Percentiles rank a stretch among this genome's conserved stretches.
These are phyloP conservation scores for Aspergillus hancockii DNA, from an alignment of 495 filamentous ascomycete species.

Conservation along the genomic window DNA sequence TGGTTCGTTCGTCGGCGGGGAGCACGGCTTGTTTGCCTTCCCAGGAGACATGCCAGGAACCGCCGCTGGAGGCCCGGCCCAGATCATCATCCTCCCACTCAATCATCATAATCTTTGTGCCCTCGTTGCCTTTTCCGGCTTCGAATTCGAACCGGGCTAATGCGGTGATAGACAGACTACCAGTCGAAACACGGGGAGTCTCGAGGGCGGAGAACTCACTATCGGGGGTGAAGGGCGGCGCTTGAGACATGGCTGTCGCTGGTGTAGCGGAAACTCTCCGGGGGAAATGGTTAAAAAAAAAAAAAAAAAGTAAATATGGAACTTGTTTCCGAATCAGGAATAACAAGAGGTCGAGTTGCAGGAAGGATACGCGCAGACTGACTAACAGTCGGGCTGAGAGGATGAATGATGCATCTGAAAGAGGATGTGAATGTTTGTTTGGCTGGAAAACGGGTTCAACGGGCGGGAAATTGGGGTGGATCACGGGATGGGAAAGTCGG, in stretches of 20 bases:
- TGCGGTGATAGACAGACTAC: constrained; percentile 45
- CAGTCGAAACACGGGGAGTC: constrained; percentile 26
- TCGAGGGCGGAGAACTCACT: constrained; percentile 37
- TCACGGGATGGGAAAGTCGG: constrained; percentile 14
- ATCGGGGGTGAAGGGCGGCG: constrained; percentile 35
- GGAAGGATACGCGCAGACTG: neutral
- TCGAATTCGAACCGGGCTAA: constrained; percentile 87
- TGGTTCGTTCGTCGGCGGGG: constrained; percentile 60
- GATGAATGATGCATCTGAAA: constrained; percentile 15
- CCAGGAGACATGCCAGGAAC: constrained; percentile 74
- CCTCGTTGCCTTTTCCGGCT: constrained; percentile 71
- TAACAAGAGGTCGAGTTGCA: neutral
- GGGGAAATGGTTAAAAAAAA: neutral
- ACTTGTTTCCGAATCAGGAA: constrained; percentile 15
- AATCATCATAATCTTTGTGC: constrained; percentile 82
- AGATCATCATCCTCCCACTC: constrained; percentile 70
- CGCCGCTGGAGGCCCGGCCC: constrained; percentile 33
- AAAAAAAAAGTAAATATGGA: constrained; percentile 8
- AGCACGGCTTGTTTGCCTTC: constrained; percentile 68
- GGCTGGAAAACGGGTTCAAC: constrained; percentile 2
- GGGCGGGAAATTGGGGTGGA: constrained; percentile 5
- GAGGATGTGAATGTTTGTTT: constrained; percentile 2
- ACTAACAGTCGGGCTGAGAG: constrained; percentile 6
- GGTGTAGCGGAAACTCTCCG: neutral
- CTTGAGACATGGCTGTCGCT: neutral